Percentiles rank a stretch among this genome's conserved stretches.
Evolutionary conservation across 805 yeast genomes (phyloP).

Genomic region (Myxozyma lipomycoides): DNA sequence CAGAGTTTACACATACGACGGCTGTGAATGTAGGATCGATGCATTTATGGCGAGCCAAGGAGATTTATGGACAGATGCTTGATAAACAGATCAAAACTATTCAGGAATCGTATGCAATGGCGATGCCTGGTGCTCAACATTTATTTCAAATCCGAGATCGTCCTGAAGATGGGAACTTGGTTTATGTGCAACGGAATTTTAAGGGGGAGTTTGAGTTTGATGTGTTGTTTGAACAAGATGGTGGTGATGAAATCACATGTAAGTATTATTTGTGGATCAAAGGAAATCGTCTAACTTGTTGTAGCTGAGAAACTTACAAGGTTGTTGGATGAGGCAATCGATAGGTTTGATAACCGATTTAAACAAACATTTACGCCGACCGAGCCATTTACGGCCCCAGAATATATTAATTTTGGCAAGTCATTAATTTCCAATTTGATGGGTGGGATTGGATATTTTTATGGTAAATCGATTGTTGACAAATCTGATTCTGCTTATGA

Average conservation of each 20-base stretch:
- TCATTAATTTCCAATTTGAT: conserved; percentile 75
- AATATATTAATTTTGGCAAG: conserved; percentile 58
- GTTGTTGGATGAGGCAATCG: conserved; percentile 37
- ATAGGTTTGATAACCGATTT: conserved; percentile 53
- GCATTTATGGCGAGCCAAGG: conserved; percentile 65
- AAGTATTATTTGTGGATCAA: conserved; percentile 2
- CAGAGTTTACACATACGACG: conserved; percentile 10
- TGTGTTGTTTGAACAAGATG: conserved; percentile 39
- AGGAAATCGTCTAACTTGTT: neutral
- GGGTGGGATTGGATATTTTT: conserved; percentile 86
- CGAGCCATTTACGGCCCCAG: conserved; percentile 50
- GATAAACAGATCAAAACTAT: conserved; percentile 59
- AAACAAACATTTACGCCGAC: conserved; percentile 46
- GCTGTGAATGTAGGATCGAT: conserved; percentile 8
- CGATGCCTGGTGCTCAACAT: conserved; percentile 42
- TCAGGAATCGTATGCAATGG: conserved; percentile 29
- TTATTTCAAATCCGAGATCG: conserved; percentile 51
- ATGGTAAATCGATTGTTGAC: conserved; percentile 81
- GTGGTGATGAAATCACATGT: conserved; percentile 14
- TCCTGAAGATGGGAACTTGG: conserved; percentile 66
- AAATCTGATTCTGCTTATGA: conserved; percentile 64
- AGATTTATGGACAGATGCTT: conserved; percentile 63
- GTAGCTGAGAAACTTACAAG: conserved; percentile 14
- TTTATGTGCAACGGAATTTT: conserved; percentile 71
- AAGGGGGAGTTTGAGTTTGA: conserved; percentile 74